Base-by-base conservation (phyloP, 2,329 filamentous ascomycete genomes). In the Zarea fungicola region DNA sequence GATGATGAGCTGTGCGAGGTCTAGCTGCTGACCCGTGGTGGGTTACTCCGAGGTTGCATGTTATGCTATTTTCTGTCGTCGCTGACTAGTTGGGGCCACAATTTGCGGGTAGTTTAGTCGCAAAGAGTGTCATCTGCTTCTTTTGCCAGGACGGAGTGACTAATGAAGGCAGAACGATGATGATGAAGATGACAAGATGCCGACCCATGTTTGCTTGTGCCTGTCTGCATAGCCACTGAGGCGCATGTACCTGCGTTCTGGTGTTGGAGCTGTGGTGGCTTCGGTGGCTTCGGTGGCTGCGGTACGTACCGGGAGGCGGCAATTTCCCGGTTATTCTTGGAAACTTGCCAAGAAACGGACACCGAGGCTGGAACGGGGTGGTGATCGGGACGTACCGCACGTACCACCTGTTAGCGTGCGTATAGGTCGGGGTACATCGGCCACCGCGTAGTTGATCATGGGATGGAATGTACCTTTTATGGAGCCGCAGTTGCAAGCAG, bases 321-420 rank as follows among this genome's bases (percentile, higher is more conserved):
- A 49, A 43, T 49, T 49, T 44, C 40, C 25, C 26, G 28, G 25
- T 39, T 29, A 26, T 48, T 37, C 39, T 49, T 49, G 46, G 39
- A 37, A 40, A 49, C 39, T 29, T 42, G 9, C 47, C 40, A 5
- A 32, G 39, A 42, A 42, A 23, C 13, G 28, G 23, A 19, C 22
- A 21, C 21, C 9, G 41, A 26, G 32, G 14, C 28, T 29, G 7
- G 26, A 29, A 6, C 16, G 28, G 26, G 23, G 19, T 23, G 22
- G 46, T 37, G 39, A 49, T 49, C 46, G 47, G 47, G 47, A 49
- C 40, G 47, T 40, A 49, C 47, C 47, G 47, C 32, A 31, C 25
- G n/a, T 37, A 31, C 22, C 46, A 19, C 22, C 21, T 46, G 43
- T 22, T 46, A 26, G 43, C 42, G 32, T 37, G 14, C 7, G 10